Evolutionary conservation across 306 rosid genomes (phyloP).

Genomic region (Canavalia ensiformis): DNA sequence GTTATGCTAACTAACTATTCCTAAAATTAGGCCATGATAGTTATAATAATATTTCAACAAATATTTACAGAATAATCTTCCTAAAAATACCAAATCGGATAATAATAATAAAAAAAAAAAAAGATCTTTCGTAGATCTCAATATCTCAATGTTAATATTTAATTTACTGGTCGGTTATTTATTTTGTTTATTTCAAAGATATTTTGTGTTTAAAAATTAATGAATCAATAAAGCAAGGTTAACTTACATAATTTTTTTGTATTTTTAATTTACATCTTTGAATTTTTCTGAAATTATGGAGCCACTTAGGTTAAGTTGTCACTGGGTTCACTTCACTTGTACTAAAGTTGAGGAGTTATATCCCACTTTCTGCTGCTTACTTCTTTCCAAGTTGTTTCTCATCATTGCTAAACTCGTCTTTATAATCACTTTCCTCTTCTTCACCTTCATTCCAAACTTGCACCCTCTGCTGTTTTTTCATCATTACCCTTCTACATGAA

Average conservation of each 20-base stretch:
- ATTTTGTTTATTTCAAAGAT: too few relatives aligned
- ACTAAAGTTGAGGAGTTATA: constrained; percentile 38
- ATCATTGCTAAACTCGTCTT: constrained; percentile 45
- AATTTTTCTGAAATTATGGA: constrained; percentile 14
- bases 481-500: constrained; percentile 46
- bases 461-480: constrained; percentile 53
- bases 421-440: constrained; percentile 37
- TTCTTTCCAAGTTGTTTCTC: constrained; percentile 53
- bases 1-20: too few relatives aligned
- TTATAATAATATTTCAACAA: too few relatives aligned
- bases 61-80: too few relatives aligned
- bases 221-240: constrained; percentile 21
- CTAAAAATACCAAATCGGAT: too few relatives aligned
- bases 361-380: constrained; percentile 54
- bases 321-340: constrained; percentile 22
- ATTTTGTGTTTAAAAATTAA: neutral
- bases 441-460: constrained; percentile 53
- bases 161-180: too few relatives aligned
- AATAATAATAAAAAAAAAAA: too few relatives aligned
- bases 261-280: constrained; percentile 30
- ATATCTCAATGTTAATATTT: too few relatives aligned
- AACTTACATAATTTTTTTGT: neutral
- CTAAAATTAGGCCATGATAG: too few relatives aligned
- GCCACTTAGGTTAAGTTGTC: constrained; percentile 27
- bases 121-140: too few relatives aligned